Evolutionary conservation across 202 grass and related monocot genomes (phyloP), one percentile per base, ranked within the genome.

Genomic region (Schoenoplectus triqueter): DNA sequence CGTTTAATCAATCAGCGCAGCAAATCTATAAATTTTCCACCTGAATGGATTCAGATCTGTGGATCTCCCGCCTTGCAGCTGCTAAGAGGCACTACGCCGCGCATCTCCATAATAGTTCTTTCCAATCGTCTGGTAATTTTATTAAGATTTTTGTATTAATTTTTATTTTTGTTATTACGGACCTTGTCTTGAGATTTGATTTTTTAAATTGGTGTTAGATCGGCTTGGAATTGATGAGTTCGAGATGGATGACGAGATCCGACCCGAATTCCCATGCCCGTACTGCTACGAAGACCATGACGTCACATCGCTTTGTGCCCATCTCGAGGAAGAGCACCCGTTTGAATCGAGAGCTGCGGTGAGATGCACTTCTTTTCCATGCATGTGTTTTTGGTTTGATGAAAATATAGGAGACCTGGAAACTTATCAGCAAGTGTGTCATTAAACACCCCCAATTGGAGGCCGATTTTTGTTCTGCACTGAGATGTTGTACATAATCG

Each of bases 231-330:
- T 92, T 89, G 93, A 99, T 14, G 96, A 96, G 73, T 66, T 94
- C 79, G 96, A 99, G 82, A 83, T 89, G 91, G 92, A 99, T 15
- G 96, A 96, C 63, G 93, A 99, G 82, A 84, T 66, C 78, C 91
- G 90, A 76, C 87, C 86, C 3, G 96, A 99, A 82, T 94, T 96
- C 49, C 64, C 93, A 1, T 99, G 96, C 86, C 96, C 96, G 6
- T 99, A 96, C 90, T 99, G 96, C 93, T 99, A 96, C 89, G 96
- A 96, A 66, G 96, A 96, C 84, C 90, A 99, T 85, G 93, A 99
- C 62, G 83, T 92, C 79, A 75, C 85, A n/a, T 96, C 96, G 71
- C 89, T 96, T 64, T 90, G 92, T 77, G 87, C 87, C 14, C 96
- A 99, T 88, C 92, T 99, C 17, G 96, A 94, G 88, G 93, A 96